Evolutionary conservation across 306 rosid genomes (phyloP), one percentile per base, ranked within the genome.

Genomic region (Trifolium dubium): DNA sequence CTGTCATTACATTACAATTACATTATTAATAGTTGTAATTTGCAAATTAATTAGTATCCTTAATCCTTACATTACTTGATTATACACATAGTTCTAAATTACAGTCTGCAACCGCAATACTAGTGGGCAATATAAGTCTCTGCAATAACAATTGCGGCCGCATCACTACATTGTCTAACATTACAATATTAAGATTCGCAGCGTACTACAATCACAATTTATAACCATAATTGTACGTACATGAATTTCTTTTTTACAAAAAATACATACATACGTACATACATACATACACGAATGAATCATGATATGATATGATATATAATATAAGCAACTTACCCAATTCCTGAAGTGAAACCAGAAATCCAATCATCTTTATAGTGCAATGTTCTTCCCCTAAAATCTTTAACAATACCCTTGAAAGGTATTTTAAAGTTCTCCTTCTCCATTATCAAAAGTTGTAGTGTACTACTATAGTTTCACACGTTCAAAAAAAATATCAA

Each of bases 281-380:
- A 41, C 13, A 41, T 9, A 43, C 55, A 49, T 49, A 6, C 6
- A n/a, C 6, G 19, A n/a, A n/a, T 49, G 2, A 37, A 37, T 37
- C 8, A 35, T 35, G 2, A 37, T n/a, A n/a, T n/a, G n/a, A n/a
- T n/a, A n/a, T n/a, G n/a, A n/a, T 6, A 49, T 44, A 49, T 49
- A 19, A 19, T 5, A 53, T 11, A 59, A 59, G 34, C 44, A 72
- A 55, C 53, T 55, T 84, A 89, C 98, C 97, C 88, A 1, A 72
- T 41, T 82, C 98, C 97, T 34, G 97, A 79, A 64, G 61, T 37
- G 58, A 84, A 50, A 72, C 90, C 93, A 51, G 61, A 75, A 75
- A 54, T 29, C 98, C 98, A 93, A 83, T 90, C 98, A 64, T 91
- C 90, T 77, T 78, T 85, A 13, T 93, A 93, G 75, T 78, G 83